Evolutionary conservation across 2,329 filamentous ascomycete genomes (phyloP), one percentile per base, ranked within the genome.

Genomic region (Orbilia blumenaviensis): DNA sequence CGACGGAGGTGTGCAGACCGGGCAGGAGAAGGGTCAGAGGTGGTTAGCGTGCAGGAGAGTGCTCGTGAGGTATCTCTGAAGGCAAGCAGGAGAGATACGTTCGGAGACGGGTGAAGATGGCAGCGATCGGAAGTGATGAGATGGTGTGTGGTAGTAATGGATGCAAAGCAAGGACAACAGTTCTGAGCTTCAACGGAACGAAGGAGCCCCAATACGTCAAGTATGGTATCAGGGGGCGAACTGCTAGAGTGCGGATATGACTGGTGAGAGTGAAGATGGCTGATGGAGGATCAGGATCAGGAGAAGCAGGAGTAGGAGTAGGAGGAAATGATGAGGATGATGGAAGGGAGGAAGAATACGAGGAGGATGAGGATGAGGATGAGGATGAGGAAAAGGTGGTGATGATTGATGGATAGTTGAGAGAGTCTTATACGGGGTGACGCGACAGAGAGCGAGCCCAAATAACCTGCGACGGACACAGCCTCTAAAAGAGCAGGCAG

Each of bases 131-230:
- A 58, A 67, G 62, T 68, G 71, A 54, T 38, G 36, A 38, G 10
- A 38, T 38, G 54, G 27, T 68, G 63, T 54, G 56, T 46, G 41
- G 61, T 41, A 62, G 41, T 69, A 64, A 58, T 74, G 58, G 27
- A 36, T 63, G 63, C 48, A 60, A 74, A 69, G 72, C 64, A 76
- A 76, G 56, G 64, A 76, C 41, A 68, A 63, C 56, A 64, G 64
- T 62, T 46, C 62, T 42, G 21, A 18, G 14, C 10, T 64, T 52
- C 60, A 62, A 71, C 66, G 66, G 44, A 54, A 71, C 56, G 66
- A 69, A 25, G 54, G 44, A 32, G 14, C 58, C 60, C 60, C 54
- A 76, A 69, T 41, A 56, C 42, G 48, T n/a, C n/a, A n/a, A n/a
- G n/a, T n/a, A n/a, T n/a, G n/a, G n/a, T 76, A 76, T 69, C 69